A percentile compares a stretch with the other conserved stretches of the same genome.
Conservation (phyloP, 2,329 filamentous ascomycete genomes). For the Remersonia thermophila region DNA sequence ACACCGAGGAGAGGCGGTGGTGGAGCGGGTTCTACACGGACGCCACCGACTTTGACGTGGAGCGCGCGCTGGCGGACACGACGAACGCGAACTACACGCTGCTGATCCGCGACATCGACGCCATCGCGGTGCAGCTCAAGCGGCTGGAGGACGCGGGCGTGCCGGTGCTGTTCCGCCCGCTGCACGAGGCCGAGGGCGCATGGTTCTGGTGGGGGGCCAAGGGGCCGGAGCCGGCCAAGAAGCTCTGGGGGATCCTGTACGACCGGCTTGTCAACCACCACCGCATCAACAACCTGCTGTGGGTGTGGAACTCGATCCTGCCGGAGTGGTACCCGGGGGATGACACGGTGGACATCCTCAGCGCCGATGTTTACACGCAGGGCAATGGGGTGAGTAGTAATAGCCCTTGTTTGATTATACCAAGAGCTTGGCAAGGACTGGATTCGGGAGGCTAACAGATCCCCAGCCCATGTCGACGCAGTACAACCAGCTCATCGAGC, state of each 20-base stretch:
- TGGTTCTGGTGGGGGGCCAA: conserved; percentile 44
- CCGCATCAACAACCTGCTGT: conserved; percentile 34
- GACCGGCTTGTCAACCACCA: conserved; percentile 32
- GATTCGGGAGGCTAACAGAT: too few relatives aligned
- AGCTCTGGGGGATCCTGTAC: conserved; percentile 31
- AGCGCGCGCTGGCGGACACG: conserved; percentile 28
- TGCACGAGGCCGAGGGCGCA: conserved; percentile 37
- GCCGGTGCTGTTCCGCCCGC: conserved; percentile 33
- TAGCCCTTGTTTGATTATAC: too few relatives aligned
- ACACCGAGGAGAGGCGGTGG: conserved; percentile 33
- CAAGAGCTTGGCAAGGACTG: too few relatives aligned
- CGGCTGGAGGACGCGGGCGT: conserved; percentile 30
- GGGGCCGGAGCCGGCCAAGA: conserved; percentile 32
- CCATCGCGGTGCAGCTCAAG: conserved; percentile 34
- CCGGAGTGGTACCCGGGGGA: conserved; percentile 36
- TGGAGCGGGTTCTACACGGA: conserved; percentile 37
- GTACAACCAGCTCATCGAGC: conserved; percentile 30
- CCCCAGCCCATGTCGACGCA: conserved; percentile 29
- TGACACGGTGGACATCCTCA: conserved; percentile 32
- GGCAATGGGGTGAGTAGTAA: conserved; percentile 29
- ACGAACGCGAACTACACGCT: conserved; percentile 34
- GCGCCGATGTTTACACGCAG: conserved; percentile 32
- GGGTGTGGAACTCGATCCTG: conserved; percentile 37
- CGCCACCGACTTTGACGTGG: conserved; percentile 37
- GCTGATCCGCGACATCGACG: conserved; percentile 34